These are phyloP conservation scores for Alternaria gansuensis DNA, from an alignment of 2,329 filamentous ascomycete species.

Conservation along the genomic window DNA sequence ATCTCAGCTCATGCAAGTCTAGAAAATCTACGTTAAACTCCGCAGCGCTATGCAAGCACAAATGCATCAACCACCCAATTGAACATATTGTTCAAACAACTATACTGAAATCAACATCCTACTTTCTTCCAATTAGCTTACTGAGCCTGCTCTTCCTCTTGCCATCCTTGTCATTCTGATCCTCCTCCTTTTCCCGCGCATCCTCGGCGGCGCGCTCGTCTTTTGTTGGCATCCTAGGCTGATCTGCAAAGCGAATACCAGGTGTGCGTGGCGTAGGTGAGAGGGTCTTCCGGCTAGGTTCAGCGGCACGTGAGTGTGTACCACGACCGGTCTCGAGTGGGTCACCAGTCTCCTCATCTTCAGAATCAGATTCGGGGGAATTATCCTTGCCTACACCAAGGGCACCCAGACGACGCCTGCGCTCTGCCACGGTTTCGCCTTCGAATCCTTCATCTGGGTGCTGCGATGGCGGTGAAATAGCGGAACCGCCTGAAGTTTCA, in stretches of 20 bases:
- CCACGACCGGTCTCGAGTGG: conserved; percentile 49
- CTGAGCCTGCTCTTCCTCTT: conserved; percentile 34
- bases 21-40: background rate
- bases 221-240: conserved; percentile 47
- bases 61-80: conserved; percentile 6
- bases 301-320: conserved; percentile 30
- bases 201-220: conserved; percentile 44
- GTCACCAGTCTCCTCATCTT: conserved; percentile 48
- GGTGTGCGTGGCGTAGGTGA: conserved; percentile 51
- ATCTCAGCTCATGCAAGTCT: conserved; percentile 1
- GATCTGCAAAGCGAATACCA: conserved; percentile 70
- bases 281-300: conserved; percentile 20
- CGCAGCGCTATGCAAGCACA: conserved; percentile 10
- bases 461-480: conserved; percentile 32
- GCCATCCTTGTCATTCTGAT: conserved; percentile 23
- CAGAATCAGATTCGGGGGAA: conserved; percentile 43
- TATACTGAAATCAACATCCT: background rate
- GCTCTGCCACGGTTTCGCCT: conserved; percentile 77
- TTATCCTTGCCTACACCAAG: conserved; percentile 63
- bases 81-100: conserved; percentile 5
- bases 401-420: conserved; percentile 76
- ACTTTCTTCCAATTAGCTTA: conserved; percentile 32
- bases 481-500: conserved; percentile 26
- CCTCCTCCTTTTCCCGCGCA: conserved; percentile 34
- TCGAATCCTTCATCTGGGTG: conserved; percentile 37